Conservation (phyloP, 495 filamentous ascomycete genomes). For the Recurvomyces mirabilis region DNA sequence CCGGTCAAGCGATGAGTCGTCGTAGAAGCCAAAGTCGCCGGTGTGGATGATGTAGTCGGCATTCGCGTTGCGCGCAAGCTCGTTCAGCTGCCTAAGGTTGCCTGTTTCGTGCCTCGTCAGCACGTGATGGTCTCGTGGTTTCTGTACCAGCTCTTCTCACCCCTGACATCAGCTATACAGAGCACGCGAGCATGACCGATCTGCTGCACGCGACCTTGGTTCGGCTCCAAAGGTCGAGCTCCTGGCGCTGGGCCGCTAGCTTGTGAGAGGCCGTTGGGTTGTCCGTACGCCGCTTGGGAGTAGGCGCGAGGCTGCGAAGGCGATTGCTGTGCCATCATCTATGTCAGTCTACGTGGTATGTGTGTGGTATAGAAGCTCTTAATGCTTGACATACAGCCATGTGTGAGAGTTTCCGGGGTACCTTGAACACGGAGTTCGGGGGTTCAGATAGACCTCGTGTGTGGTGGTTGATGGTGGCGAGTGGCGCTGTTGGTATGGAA, state of each 20-base stretch:
- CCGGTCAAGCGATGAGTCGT: constrained; percentile 85
- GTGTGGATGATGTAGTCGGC: constrained; percentile 97
- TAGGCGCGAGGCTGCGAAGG: constrained; percentile 30
- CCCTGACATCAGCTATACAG: constrained; percentile 96
- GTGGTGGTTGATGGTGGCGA: background rate
- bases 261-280: constrained; percentile 29
- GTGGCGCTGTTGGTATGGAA: background rate
- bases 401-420: constrained; percentile 5
- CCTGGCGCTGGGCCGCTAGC: constrained; percentile 32
- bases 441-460: background rate
- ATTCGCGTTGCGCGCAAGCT: constrained; percentile 81
- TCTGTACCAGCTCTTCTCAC: too few relatives aligned
- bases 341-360: background rate
- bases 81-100: constrained; percentile 90
- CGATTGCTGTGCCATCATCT: constrained; percentile 26
- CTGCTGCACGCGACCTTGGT: constrained; percentile 68
- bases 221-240: constrained; percentile 42
- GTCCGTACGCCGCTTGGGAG: constrained; percentile 28
- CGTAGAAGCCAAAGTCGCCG: constrained; percentile 98
- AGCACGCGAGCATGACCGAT: constrained; percentile 74
- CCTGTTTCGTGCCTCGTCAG: constrained; percentile 41
- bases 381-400: constrained; percentile 13
- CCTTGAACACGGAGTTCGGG: constrained; percentile 9
- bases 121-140: too few relatives aligned
- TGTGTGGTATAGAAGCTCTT: background rate